Percentiles rank a stretch among this genome's conserved stretches.
phyloP scores from a whole-genome alignment of 768 basidiomycete species.

The Termitomyces sp. region DNA sequence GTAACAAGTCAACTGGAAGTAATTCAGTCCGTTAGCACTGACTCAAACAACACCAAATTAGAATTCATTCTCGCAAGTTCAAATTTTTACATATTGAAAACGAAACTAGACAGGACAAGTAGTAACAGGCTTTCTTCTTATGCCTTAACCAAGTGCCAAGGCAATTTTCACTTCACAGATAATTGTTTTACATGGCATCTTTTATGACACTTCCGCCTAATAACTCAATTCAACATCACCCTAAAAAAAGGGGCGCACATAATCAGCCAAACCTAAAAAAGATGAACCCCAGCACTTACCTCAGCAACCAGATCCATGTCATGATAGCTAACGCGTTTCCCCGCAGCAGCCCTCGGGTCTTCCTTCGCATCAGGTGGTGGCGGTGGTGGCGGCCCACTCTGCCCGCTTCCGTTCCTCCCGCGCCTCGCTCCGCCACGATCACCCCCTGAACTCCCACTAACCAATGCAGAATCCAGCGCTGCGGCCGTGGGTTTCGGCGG shows the following conservation, averaged over 20 bases:
- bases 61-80: neutral
- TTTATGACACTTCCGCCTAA: slow-evolving; percentile 17
- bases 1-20: neutral
- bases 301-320: slow-evolving; percentile 94
- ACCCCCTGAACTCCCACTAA: slow-evolving; percentile 41
- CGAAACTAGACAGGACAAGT: neutral
- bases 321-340: slow-evolving; percentile 88
- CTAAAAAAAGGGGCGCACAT: slow-evolving; percentile 20
- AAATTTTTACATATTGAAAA: neutral
- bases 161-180: neutral
- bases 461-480: slow-evolving; percentile 45
- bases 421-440: slow-evolving; percentile 33
- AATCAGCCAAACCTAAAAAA: neutral
- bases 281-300: slow-evolving; percentile 26
- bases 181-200: neutral
- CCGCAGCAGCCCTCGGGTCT: slow-evolving; percentile 87
- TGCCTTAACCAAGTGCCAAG: neutral
- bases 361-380: slow-evolving; percentile 88
- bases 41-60: slow-evolving; percentile 32
- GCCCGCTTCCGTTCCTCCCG: slow-evolving; percentile 26
- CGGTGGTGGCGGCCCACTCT: slow-evolving; percentile 56
- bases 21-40: slow-evolving; percentile 9
- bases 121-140: neutral
- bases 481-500: slow-evolving; percentile 72
- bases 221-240: slow-evolving; percentile 61